A percentile compares a stretch with the other conserved stretches of the same genome.
phyloP scores from a whole-genome alignment of 352 stramenopile genomes.

The Pythium scleroteichum region DNA sequence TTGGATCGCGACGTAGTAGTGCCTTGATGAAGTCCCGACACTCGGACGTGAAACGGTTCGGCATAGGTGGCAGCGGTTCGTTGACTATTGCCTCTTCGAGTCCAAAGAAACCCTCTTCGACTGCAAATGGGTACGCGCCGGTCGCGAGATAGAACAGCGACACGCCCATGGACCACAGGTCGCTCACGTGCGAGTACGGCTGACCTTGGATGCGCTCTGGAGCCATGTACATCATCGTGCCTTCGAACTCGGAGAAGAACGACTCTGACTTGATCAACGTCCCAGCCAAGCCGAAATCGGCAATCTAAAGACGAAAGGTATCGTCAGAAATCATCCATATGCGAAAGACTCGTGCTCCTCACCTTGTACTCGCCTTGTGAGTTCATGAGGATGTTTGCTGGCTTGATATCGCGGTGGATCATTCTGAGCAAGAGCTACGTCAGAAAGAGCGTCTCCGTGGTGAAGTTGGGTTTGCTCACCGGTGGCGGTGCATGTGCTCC shows the following conservation, averaged over 20 bases:
- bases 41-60: conserved; percentile 76
- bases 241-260: conserved; percentile 86
- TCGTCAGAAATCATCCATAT: neutral
- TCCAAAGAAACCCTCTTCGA: conserved; percentile 81
- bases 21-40: conserved; percentile 94
- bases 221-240: conserved; percentile 95
- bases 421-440: conserved; percentile 36
- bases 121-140: conserved; percentile 67
- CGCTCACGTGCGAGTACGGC: conserved; percentile 81
- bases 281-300: conserved; percentile 78
- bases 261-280: conserved; percentile 76
- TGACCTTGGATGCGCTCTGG: conserved; percentile 90
- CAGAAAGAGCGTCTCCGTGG: too few relatives aligned
- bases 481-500: conserved; percentile 79
- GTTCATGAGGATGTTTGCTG: conserved; percentile 90
- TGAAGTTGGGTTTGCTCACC: conserved; percentile 31
- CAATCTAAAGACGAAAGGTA: conserved; percentile 39
- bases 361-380: conserved; percentile 83
- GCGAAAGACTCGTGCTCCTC: neutral
- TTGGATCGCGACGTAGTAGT: conserved; percentile 89
- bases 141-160: conserved; percentile 69
- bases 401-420: conserved; percentile 91
- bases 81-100: conserved; percentile 83
- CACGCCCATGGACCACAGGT: conserved; percentile 81
- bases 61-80: conserved; percentile 69